Evolutionary conservation across 2,329 filamentous ascomycete genomes (phyloP).

Genomic region (Diaporthe ilicicola): DNA sequence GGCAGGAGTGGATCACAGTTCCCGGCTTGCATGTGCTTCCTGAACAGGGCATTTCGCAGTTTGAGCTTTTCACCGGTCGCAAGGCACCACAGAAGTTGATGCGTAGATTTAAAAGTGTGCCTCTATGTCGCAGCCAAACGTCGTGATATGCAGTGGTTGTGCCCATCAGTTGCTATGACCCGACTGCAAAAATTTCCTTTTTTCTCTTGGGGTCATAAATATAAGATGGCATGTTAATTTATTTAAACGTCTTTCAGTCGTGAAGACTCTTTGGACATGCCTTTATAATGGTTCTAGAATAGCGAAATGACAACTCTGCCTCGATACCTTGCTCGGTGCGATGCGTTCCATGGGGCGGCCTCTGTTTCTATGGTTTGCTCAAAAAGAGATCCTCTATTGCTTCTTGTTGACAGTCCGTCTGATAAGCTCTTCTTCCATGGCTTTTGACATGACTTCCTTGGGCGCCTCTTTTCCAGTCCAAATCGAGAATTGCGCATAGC

Average conservation of each 20-base stretch:
- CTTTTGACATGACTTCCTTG: constrained; percentile 1
- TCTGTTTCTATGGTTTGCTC: neutral
- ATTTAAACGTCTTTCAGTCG: neutral
- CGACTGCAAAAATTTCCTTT: neutral
- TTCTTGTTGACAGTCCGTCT: neutral
- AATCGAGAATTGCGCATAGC: constrained; percentile 1
- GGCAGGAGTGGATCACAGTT: constrained; percentile 64
- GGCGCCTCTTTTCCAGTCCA: constrained; percentile 3
- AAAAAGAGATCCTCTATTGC: neutral
- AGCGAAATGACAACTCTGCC: neutral
- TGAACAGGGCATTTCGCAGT: constrained; percentile 69
- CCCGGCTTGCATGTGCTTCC: constrained; percentile 68
- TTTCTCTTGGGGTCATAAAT: neutral
- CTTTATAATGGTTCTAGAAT: neutral
- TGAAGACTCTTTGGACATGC: neutral
- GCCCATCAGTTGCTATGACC: neutral
- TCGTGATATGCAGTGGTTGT: neutral
- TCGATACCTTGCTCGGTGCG: too few relatives aligned
- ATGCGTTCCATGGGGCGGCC: neutral
- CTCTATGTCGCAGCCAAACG: neutral
- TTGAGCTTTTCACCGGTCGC: constrained; percentile 68
- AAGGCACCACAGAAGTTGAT: constrained; percentile 65
- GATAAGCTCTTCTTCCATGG: neutral
- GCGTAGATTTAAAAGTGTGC: constrained; percentile 37
- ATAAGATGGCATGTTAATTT: neutral